Percentiles rank a stretch among this genome's conserved stretches.
These are phyloP conservation scores for Cystobasidium pallidum DNA, from an alignment of 1,284 basidiomycete genomes.

Conservation along the genomic window DNA sequence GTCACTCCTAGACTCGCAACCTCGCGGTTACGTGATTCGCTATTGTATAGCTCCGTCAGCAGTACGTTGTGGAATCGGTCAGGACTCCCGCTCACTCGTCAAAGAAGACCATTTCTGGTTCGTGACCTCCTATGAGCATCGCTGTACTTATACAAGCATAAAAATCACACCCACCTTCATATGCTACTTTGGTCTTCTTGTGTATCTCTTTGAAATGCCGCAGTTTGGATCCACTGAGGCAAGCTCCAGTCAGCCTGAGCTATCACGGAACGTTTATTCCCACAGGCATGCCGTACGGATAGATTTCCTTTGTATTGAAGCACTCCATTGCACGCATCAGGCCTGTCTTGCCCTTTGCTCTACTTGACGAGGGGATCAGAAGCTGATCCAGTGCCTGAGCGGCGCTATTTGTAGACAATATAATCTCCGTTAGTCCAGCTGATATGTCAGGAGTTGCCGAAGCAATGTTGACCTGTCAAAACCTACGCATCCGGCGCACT, in stretches of 20 bases:
- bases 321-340: constrained; percentile 66
- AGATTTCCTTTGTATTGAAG: constrained; percentile 82
- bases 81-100: constrained; percentile 29
- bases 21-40: constrained; percentile 49
- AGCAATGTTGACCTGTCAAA: not conserved
- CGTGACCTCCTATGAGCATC: constrained; percentile 6
- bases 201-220: constrained; percentile 77
- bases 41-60: not conserved
- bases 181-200: constrained; percentile 75
- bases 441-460: not conserved
- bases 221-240: constrained; percentile 71
- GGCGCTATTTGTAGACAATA: constrained; percentile 62
- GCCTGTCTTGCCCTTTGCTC: constrained; percentile 52
- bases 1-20: constrained; percentile 51
- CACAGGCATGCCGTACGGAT: constrained; percentile 64
- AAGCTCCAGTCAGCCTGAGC: not conserved
- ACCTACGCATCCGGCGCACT: constrained; percentile 70
- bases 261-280: not conserved
- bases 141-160: not conserved
- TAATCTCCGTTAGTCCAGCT: not conserved
- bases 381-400: constrained; percentile 72
- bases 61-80: not conserved
- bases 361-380: constrained; percentile 61
- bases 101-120: constrained; percentile 43
- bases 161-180: constrained; percentile 57